Percentiles rank a stretch among this genome's conserved stretches.
Evolutionary conservation across 2,329 filamentous ascomycete species (phyloP).

Genomic region (Onygenales sp.): DNA sequence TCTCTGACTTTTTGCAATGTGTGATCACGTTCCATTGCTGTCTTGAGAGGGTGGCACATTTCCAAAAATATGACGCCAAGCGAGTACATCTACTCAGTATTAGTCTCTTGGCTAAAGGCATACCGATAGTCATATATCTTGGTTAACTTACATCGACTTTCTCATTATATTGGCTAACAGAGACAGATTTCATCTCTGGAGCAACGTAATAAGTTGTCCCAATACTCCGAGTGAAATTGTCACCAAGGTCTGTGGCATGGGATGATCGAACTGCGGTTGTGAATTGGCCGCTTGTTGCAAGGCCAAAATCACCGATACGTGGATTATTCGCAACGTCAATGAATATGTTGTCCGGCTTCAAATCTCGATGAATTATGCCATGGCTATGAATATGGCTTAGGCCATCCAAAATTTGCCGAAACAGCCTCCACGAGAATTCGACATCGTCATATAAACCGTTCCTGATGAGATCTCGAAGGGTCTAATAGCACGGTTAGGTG

Average conservation of each 20-base stretch:
- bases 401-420: conserved; percentile 84
- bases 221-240: conserved; percentile 44
- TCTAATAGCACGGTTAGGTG: conserved; percentile 37
- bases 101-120: not conserved
- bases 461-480: conserved; percentile 77
- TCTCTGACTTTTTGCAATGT: conserved; percentile 62
- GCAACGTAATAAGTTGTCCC: conserved; percentile 87
- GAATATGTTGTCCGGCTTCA: conserved; percentile 97
- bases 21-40: conserved; percentile 53
- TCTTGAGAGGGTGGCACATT: conserved; percentile 65
- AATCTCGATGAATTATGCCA: conserved; percentile 87
- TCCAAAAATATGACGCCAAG: conserved; percentile 97
- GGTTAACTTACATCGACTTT: conserved; percentile 69
- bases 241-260: conserved; percentile 24
- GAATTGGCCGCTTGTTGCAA: conserved; percentile 76
- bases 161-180: conserved; percentile 69
- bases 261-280: conserved; percentile 31
- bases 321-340: conserved; percentile 85
- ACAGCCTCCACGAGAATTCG: conserved; percentile 78
- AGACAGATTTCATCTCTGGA: conserved; percentile 73
- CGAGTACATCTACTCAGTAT: conserved; percentile 66
- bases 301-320: conserved; percentile 91
- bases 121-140: not conserved
- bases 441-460: conserved; percentile 63
- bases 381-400: conserved; percentile 80